phyloP scores from a whole-genome alignment of 495 filamentous ascomycete genomes.

The Aspergillus affinis region DNA sequence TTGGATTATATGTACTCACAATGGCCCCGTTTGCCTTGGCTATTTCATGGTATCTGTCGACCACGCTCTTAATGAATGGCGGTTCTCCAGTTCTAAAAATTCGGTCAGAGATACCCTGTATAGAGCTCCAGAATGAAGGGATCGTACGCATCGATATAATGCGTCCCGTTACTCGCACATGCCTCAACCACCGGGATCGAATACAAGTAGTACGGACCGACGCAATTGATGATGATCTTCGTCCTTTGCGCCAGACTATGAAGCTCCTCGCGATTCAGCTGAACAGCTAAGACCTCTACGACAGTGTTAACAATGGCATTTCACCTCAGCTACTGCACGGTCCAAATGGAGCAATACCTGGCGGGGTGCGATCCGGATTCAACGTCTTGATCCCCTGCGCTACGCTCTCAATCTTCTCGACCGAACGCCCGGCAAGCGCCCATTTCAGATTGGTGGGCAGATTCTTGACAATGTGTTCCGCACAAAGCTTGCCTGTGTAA shows the following conservation, averaged over 20 bases:
- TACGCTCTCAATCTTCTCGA: constrained; percentile 66
- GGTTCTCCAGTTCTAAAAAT: constrained; percentile 70
- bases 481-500: constrained; percentile 79
- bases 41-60: constrained; percentile 72
- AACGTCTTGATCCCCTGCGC: constrained; percentile 62
- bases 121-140: not conserved
- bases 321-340: constrained; percentile 9
- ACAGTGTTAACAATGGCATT: constrained; percentile 10
- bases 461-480: constrained; percentile 71
- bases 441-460: constrained; percentile 82
- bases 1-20: constrained; percentile 39
- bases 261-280: constrained; percentile 65
- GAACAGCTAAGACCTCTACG: constrained; percentile 61
- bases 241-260: constrained; percentile 69
- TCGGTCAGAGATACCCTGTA: constrained; percentile 11
- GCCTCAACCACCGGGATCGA: constrained; percentile 81
- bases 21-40: constrained; percentile 77
- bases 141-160: constrained; percentile 76
- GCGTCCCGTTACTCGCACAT: constrained; percentile 84
- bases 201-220: constrained; percentile 80
- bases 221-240: constrained; percentile 73
- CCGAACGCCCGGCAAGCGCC: constrained; percentile 84
- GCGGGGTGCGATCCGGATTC: constrained; percentile 68
- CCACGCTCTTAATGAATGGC: constrained; percentile 76
- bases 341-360: constrained; percentile 47